Percentiles rank a stretch among this genome's conserved stretches.
These are phyloP conservation scores for Kingdonia uniflora DNA, from an alignment of 164 flowering plant genomes.

Conservation along the genomic window DNA sequence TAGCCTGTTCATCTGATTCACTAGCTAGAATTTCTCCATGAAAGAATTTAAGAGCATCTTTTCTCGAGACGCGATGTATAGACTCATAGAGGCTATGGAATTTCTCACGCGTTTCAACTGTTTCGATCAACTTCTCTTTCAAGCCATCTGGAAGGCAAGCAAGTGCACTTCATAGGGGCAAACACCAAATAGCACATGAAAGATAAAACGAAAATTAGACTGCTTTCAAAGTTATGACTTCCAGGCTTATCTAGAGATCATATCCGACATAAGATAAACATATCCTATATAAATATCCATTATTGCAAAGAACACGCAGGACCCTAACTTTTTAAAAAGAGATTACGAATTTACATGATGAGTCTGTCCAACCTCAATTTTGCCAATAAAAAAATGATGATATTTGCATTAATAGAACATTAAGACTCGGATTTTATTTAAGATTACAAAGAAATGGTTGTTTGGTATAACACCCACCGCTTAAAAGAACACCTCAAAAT, in stretches of 20 bases:
- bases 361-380: not conserved
- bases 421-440: too few species aligned
- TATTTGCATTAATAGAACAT: not conserved
- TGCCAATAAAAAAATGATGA: not conserved
- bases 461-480: too few species aligned
- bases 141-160: constrained; percentile 53
- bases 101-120: constrained; percentile 31
- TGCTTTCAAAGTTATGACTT: not conserved
- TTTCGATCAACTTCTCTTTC: constrained; percentile 38
- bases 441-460: not conserved
- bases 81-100: constrained; percentile 38
- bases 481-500: too few species aligned
- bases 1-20: constrained; percentile 13
- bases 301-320: too few species aligned
- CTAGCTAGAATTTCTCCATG: constrained; percentile 25
- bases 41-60: constrained; percentile 44
- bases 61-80: constrained; percentile 41
- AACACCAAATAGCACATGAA: not conserved
- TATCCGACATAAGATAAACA: not conserved
- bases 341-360: not conserved
- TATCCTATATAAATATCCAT: too few species aligned
- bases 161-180: constrained; percentile 35
- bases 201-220: not conserved
- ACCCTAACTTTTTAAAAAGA: not conserved
- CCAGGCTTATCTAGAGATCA: not conserved